phyloP scores from a whole-genome alignment of 768 basidiomycete genomes.

The Mycena venus region DNA sequence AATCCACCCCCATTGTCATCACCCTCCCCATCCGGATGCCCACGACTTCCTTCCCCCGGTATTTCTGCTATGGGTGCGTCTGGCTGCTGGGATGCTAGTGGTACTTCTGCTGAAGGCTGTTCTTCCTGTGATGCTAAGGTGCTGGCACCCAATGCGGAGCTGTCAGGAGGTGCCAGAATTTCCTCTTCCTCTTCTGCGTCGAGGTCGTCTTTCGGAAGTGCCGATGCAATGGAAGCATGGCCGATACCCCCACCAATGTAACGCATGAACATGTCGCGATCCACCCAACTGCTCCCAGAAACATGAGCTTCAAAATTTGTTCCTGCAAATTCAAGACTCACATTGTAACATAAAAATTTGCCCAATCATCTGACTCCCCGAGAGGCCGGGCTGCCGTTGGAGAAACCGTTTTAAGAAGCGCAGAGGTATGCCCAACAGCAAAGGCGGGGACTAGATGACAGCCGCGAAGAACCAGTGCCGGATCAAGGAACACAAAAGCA shows the following conservation, averaged over 20 bases:
- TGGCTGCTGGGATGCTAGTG: not conserved
- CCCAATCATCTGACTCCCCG: not conserved
- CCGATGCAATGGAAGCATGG: not conserved
- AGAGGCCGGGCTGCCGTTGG: not conserved
- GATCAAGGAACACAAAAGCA: not conserved
- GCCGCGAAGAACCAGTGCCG: not conserved
- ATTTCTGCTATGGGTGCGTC: too few species aligned
- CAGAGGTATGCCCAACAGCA: not conserved
- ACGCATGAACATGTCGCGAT: constrained; percentile 7
- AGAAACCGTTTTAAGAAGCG: not conserved
- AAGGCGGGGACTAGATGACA: not conserved
- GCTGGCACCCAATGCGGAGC: too few species aligned
- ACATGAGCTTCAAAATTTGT: not conserved
- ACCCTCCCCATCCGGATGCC: too few species aligned
- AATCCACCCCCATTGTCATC: not conserved
- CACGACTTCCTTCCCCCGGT: too few species aligned
- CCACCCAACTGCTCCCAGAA: not conserved
- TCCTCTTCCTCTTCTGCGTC: not conserved
- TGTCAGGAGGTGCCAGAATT: too few species aligned
- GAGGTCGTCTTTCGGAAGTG: not conserved
- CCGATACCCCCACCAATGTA: not conserved
- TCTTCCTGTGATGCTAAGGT: too few species aligned
- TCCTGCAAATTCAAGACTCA: not conserved
- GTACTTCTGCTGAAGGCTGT: not conserved
- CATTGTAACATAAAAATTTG: constrained; percentile 7